Base-by-base conservation (phyloP, 2,329 filamentous ascomycete species). In the Neoascochyta sp. region DNA sequence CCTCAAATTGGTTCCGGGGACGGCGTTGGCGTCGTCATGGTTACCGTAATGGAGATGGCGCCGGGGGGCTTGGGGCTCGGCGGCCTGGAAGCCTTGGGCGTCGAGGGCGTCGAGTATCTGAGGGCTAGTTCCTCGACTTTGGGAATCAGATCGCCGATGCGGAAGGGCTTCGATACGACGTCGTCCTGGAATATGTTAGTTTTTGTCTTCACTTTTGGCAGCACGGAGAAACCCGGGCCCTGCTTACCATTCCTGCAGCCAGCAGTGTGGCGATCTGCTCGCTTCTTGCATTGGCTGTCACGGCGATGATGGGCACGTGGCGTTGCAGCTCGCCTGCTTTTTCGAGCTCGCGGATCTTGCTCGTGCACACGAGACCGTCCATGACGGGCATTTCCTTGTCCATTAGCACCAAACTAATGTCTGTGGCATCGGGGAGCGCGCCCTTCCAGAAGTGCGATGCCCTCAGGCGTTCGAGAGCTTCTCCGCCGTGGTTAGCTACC, bases 151-250 rank as follows among this genome's bases (percentile, higher is more conserved):
- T 73, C 69, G 3, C 62, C 60, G 17, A 72, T 71, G n/a, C 69
- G 54, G 41, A 73, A 73, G 0, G 70, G 70, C 39, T 73, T 73
- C 16, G 57, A 63, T 3, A 73, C 68, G 3, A 73, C 69, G 43
- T 71, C 68, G 37, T 73, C 69, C 65, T 68, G 15, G 6, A 2
- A 13, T 7, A 7, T 19, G 29, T 35, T 29, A 42, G 39, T 21
- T 4, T 16, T 10, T 10, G 4, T 7, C 5, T 21, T 9, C 18
- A 17, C 14, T 9, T 9, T 9, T 5, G 20, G 4, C 10, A 22
- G 9, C 10, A 22, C 10, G 9, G 5, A 22, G 20, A 5, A 24
- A 19, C 5, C 26, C 18, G 9, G 21, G n/a, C 9, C 4, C 15
- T 14, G 37, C 50, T 33, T 32, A 55, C 52, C 63, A 65, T 65